phyloP scores from a whole-genome alignment of 257 asterid species.

The Penstemon davidsonii region DNA sequence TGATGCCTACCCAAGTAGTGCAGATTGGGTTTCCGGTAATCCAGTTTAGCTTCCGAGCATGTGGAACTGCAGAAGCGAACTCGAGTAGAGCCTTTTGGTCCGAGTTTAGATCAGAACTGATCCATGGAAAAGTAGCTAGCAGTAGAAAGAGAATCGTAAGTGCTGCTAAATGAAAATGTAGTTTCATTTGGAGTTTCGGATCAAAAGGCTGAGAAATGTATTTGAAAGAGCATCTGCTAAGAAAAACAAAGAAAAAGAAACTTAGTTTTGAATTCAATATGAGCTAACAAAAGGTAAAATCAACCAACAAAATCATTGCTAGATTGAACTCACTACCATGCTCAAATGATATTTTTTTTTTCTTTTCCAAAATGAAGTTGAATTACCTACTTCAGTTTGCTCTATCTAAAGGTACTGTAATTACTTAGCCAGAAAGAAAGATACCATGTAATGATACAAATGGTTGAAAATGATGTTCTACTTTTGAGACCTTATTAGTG shows the following conservation, averaged over 20 bases:
- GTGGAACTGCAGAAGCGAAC: constrained; percentile 65
- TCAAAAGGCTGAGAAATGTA: background rate
- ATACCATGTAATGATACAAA: constrained; percentile 17
- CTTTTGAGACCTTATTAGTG: constrained; percentile 30
- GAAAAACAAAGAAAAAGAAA: background rate
- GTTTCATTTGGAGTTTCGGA: constrained; percentile 43
- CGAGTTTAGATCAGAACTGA: constrained; percentile 52
- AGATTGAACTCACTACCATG: constrained; percentile 1
- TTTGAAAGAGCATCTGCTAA: constrained; percentile 9
- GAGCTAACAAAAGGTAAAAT: background rate
- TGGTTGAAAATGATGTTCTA: constrained; percentile 32
- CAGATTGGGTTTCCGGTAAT: constrained; percentile 43
- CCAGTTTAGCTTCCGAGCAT: constrained; percentile 77
- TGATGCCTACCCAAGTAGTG: constrained; percentile 75
- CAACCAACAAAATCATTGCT: constrained; percentile 20
- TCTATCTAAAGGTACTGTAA: constrained; percentile 12
- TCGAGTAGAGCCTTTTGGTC: constrained; percentile 68
- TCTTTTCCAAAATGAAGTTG: constrained; percentile 14
- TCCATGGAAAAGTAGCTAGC: constrained; percentile 28
- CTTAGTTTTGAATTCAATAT: constrained; percentile 7
- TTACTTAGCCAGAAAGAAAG: constrained; percentile 28
- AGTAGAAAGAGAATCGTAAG: constrained; percentile 35
- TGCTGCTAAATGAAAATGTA: constrained; percentile 31
- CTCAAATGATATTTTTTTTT: background rate
- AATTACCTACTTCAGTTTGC: constrained; percentile 25